phyloP scores from a whole-genome alignment of 768 basidiomycete genomes.

The Floccularia luteovirens region DNA sequence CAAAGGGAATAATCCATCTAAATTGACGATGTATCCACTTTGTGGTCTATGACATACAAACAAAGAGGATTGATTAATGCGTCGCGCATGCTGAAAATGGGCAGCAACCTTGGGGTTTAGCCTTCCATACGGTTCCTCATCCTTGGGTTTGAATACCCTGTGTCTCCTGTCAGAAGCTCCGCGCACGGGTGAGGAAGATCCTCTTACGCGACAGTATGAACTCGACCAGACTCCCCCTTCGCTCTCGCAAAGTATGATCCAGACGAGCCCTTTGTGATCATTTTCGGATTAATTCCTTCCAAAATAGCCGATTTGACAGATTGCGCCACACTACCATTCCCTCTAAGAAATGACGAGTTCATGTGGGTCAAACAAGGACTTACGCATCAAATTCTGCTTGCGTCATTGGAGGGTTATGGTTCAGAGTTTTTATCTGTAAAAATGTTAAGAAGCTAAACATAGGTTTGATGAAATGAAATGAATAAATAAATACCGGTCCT shows the following conservation, averaged over 20 bases:
- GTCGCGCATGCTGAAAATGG: not conserved
- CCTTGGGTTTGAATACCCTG: conserved; percentile 90
- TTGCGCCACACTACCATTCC: conserved; percentile 42
- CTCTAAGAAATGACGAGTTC: not conserved
- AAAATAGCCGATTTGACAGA: conserved; percentile 62
- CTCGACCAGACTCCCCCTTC: conserved; percentile 56
- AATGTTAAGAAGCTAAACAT: conserved; percentile 4
- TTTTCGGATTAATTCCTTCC: conserved; percentile 82
- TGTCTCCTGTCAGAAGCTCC: not conserved
- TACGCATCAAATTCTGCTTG: conserved; percentile 66
- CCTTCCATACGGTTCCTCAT: conserved; percentile 83
- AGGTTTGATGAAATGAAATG: not conserved
- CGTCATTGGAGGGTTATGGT: conserved; percentile 73
- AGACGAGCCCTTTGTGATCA: conserved; percentile 85
- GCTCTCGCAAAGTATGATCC: conserved; percentile 91
- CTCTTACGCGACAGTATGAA: conserved; percentile 76
- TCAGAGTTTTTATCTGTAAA: conserved; percentile 65
- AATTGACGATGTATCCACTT: conserved; percentile 90
- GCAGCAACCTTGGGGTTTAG: conserved; percentile 72
- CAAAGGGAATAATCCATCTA: conserved; percentile 87
- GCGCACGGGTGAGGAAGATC: too few species aligned
- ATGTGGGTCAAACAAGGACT: conserved; percentile 15
- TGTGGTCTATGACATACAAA: conserved; percentile 59
- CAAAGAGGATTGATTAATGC: conserved; percentile 2
- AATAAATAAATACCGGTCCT: conserved; percentile 25